Conservation (phyloP, 139 green algal species). For the Coelastrella sp. region DNA sequence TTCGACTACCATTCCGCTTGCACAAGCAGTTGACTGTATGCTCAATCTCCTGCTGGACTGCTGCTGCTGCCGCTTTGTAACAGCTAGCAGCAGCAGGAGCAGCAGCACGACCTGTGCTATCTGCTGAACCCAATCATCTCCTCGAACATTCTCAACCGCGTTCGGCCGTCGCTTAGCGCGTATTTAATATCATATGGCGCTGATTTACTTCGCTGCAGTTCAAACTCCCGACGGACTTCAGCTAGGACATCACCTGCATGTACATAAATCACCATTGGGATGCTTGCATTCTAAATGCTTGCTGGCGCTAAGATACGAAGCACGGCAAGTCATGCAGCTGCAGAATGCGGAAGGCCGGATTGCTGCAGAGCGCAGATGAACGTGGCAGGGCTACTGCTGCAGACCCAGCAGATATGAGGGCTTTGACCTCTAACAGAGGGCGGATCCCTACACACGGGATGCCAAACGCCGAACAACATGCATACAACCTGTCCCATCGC, state of each 20-base stretch:
- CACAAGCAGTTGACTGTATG: not conserved
- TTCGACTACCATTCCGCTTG: not conserved
- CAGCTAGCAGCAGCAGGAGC: too few species aligned
- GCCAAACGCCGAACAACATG: too few species aligned
- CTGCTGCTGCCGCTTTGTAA: not conserved
- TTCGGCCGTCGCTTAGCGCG: slow-evolving; percentile 32
- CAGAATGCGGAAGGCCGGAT: too few species aligned
- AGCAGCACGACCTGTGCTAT: not conserved
- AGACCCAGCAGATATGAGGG: too few species aligned
- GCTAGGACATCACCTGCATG: slow-evolving; percentile 18
- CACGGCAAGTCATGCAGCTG: not conserved
- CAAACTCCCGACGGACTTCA: slow-evolving; percentile 38
- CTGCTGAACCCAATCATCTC: slow-evolving; percentile 42
- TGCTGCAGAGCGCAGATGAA: too few species aligned
- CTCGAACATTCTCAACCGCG: not conserved
- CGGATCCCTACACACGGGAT: too few species aligned
- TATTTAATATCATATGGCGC: slow-evolving; percentile 41
- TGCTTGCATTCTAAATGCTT: not conserved
- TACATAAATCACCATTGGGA: not conserved
- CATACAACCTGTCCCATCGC: too few species aligned
- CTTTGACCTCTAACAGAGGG: too few species aligned
- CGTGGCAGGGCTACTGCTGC: too few species aligned
- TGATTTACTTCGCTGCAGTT: not conserved
- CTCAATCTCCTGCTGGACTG: not conserved
- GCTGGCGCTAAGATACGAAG: not conserved